Percentiles rank a stretch among this genome's conserved stretches.
Conservation (phyloP, 2,329 filamentous ascomycete genomes). For the Aureobasidium melanogenum region DNA sequence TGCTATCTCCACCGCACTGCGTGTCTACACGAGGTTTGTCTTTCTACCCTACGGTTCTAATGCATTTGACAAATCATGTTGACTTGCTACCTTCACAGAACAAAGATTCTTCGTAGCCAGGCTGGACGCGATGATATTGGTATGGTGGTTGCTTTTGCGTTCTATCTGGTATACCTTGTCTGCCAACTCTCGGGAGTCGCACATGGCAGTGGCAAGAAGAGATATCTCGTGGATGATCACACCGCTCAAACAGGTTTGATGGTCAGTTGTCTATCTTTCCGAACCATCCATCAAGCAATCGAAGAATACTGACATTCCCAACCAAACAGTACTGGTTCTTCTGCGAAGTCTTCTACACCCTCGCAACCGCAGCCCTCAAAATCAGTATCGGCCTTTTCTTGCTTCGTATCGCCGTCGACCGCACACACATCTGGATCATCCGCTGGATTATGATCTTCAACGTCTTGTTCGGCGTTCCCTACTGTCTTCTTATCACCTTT, state of each 20-base stretch:
- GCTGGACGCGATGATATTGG: constrained; percentile 28
- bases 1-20: constrained; percentile 29
- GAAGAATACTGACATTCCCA: not conserved
- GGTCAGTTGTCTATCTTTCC: too few relatives aligned
- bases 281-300: too few relatives aligned
- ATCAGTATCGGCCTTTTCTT: constrained; percentile 47
- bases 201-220: constrained; percentile 26
- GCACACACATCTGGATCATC: constrained; percentile 38
- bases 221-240: constrained; percentile 15
- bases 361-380: constrained; percentile 40
- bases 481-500: constrained; percentile 43
- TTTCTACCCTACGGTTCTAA: not conserved
- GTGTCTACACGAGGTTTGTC: constrained; percentile 26
- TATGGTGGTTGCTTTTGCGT: constrained; percentile 25
- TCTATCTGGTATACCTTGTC: constrained; percentile 27
- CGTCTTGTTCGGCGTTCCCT: constrained; percentile 37
- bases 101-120: constrained; percentile 12
- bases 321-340: constrained; percentile 40
- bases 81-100: not conserved
- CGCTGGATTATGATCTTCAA: constrained; percentile 39
- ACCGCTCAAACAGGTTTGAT: constrained; percentile 10
- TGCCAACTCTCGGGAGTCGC: constrained; percentile 25
- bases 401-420: constrained; percentile 41
- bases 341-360: constrained; percentile 47
- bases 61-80: not conserved